Conservation (phyloP, 163 green algal species). For the Chlorella variabilis region DNA sequence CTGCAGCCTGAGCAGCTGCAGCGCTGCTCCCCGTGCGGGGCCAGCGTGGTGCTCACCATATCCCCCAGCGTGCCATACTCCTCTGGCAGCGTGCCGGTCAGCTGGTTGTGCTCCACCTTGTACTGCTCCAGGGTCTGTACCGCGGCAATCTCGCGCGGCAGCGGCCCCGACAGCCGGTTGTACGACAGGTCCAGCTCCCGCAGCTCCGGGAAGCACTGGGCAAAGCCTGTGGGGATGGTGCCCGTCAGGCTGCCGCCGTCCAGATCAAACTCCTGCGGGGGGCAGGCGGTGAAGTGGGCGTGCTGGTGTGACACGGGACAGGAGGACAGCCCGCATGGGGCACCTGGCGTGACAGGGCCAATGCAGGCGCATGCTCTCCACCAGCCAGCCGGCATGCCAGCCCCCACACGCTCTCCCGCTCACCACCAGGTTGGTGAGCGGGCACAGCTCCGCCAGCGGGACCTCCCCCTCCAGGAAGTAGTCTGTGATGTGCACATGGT, state of each 20-base stretch:
- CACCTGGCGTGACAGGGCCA: too few species aligned
- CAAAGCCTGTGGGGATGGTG: constrained; percentile 35
- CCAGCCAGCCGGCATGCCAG: too few species aligned
- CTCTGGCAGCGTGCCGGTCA: constrained; percentile 33
- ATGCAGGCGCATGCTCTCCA: too few species aligned
- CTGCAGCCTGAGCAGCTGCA: too few species aligned
- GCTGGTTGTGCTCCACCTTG: constrained; percentile 27
- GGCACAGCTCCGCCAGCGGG: constrained; percentile 41
- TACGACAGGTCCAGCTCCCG: constrained; percentile 37
- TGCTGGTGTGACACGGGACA: too few species aligned
- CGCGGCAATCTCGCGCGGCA: constrained; percentile 36
- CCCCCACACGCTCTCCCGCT: too few species aligned
- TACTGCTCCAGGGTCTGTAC: constrained; percentile 37
- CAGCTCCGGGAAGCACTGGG: constrained; percentile 32
- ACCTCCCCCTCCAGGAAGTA: constrained; percentile 36
- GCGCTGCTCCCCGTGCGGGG: too few species aligned
- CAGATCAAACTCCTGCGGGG: constrained; percentile 31
- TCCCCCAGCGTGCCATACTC: constrained; percentile 32
- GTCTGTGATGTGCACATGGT: constrained; percentile 52
- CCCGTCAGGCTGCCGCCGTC: constrained; percentile 36
- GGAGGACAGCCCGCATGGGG: too few species aligned
- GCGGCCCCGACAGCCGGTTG: constrained; percentile 28
- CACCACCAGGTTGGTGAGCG: background rate
- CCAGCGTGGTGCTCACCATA: background rate
- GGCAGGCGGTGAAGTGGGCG: too few species aligned